These are phyloP conservation scores for Candida morakotiae DNA, from an alignment of 805 yeast species.

Conservation along the genomic window DNA sequence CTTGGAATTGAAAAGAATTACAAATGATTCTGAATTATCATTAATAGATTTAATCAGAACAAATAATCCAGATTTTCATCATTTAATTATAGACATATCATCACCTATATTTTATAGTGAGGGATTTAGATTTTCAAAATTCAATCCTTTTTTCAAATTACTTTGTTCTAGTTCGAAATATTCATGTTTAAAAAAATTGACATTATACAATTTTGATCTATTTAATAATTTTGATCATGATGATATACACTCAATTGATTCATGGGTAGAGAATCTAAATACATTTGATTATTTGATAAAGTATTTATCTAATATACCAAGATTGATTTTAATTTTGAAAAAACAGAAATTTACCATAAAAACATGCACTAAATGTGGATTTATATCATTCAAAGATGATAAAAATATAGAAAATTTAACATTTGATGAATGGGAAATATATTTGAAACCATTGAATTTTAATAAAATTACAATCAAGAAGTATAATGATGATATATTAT, in stretches of 20 bases:
- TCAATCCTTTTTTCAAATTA: constrained; percentile 23
- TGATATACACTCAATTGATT: constrained; percentile 14
- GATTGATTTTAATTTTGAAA: constrained; percentile 21
- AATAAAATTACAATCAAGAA: constrained; percentile 7
- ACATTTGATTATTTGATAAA: constrained; percentile 17
- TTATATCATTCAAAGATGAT: constrained; percentile 11
- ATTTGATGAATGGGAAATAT: constrained; percentile 14
- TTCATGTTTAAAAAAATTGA: constrained; percentile 19
- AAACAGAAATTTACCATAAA: constrained; percentile 18
- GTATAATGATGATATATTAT: constrained; percentile 4
- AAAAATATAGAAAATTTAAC: constrained; percentile 10
- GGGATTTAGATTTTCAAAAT: constrained; percentile 28
- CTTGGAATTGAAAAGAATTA: constrained; percentile 35
- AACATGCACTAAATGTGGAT: constrained; percentile 35
- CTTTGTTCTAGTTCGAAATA: constrained; percentile 33
- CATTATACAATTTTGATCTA: constrained; percentile 30
- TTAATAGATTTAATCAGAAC: constrained; percentile 42
- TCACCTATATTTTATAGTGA: constrained; percentile 39
- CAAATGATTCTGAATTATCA: constrained; percentile 44
- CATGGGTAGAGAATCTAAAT: constrained; percentile 18
- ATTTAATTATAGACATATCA: constrained; percentile 44
- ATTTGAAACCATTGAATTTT: constrained; percentile 16
- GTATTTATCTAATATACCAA: constrained; percentile 17
- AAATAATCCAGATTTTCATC: constrained; percentile 28
- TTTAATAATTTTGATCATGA: constrained; percentile 13